These are phyloP conservation scores for Cutaneotrichosporon dermatis DNA, from an alignment of 1,284 basidiomycete genomes.

Conservation along the genomic window DNA sequence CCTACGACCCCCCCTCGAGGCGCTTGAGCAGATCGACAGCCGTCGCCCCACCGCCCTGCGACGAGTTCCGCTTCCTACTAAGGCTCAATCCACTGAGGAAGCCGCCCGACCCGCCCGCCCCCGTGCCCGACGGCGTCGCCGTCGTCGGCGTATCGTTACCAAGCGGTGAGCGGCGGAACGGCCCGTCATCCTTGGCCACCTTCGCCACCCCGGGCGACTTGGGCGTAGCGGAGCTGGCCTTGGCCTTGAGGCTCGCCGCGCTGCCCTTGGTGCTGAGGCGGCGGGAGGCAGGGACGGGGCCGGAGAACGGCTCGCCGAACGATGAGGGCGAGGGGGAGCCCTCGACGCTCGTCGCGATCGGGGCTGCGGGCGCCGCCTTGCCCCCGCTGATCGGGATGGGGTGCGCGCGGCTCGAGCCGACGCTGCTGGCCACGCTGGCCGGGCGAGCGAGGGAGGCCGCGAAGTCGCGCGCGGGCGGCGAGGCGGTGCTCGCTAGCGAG, in stretches of 20 bases:
- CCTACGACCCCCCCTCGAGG: too few relatives aligned
- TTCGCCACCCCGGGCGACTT: too few relatives aligned
- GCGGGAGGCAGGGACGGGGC: background rate
- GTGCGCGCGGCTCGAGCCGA: constrained; percentile 24
- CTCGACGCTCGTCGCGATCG: constrained; percentile 25
- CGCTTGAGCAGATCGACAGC: constrained; percentile 17
- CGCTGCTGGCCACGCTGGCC: constrained; percentile 22
- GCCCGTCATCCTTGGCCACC: background rate
- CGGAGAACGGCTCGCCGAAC: constrained; percentile 1
- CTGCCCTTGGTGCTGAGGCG: constrained; percentile 8
- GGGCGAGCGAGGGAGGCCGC: constrained; percentile 23
- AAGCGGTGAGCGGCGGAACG: constrained; percentile 6
- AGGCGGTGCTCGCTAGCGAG: constrained; percentile 5
- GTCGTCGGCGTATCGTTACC: background rate
- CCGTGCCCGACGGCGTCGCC: too few relatives aligned
- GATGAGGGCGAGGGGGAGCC: constrained; percentile 5
- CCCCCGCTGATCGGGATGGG: constrained; percentile 18
- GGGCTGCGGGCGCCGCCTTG: constrained; percentile 32
- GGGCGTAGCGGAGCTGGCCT: too few relatives aligned
- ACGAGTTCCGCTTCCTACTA: constrained; percentile 10
- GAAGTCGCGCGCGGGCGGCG: constrained; percentile 17
- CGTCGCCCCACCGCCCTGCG: background rate
- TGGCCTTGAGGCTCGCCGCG: constrained; percentile 2
- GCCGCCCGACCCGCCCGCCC: background rate
- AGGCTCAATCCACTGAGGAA: constrained; percentile 16